Conservation (phyloP, 441 rosid species). For the Aleurites moluccanus region DNA sequence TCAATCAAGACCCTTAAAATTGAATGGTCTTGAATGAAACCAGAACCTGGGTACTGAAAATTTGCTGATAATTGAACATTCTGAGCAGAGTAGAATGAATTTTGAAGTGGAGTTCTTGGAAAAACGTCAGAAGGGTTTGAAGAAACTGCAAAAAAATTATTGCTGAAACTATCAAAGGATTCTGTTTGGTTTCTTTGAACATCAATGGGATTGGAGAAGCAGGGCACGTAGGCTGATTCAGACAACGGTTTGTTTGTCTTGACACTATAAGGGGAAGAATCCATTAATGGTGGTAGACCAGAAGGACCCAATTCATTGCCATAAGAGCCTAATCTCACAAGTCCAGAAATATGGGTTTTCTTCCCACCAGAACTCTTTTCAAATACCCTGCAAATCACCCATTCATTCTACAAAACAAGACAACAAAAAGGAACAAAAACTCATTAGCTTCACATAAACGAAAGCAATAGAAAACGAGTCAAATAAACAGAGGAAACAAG, state of each 20-base stretch:
- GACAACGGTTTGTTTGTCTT: slow-evolving; percentile 33
- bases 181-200: slow-evolving; percentile 35
- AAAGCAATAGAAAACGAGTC: neutral
- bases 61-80: slow-evolving; percentile 27
- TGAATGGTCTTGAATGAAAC: slow-evolving; percentile 44
- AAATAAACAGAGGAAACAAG: slow-evolving; percentile 9
- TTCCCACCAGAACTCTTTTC: slow-evolving; percentile 72
- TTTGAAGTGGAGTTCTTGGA: slow-evolving; percentile 34
- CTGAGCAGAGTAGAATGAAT: slow-evolving; percentile 41
- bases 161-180: slow-evolving; percentile 30
- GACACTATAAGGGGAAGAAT: slow-evolving; percentile 45
- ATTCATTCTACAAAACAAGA: slow-evolving; percentile 62
- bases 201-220: slow-evolving; percentile 87
- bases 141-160: slow-evolving; percentile 30
- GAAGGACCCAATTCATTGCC: slow-evolving; percentile 47
- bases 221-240: slow-evolving; percentile 79
- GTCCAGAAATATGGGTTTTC: slow-evolving; percentile 61
- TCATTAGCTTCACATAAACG: slow-evolving; percentile 2
- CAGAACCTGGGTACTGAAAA: slow-evolving; percentile 35
- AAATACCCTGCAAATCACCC: slow-evolving; percentile 90
- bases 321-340: slow-evolving; percentile 40
- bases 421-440: neutral
- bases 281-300: slow-evolving; percentile 61
- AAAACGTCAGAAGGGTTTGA: slow-evolving; percentile 26
- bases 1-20: slow-evolving; percentile 50